These are phyloP conservation scores for Osmanthus fragrans DNA, from an alignment of 257 asterid species.

Conservation along the genomic window DNA sequence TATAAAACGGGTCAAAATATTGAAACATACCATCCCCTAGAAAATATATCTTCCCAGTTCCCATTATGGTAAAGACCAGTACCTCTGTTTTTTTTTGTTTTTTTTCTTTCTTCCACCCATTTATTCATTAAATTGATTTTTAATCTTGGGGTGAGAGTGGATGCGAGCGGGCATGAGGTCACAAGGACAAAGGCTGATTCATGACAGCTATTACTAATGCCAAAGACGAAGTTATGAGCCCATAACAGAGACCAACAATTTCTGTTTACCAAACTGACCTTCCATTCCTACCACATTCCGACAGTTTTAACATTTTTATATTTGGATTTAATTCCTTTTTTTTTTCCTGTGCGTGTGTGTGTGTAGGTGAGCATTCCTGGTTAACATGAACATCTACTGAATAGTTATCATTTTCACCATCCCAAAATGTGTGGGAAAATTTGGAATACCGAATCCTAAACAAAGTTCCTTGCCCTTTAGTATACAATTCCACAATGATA, in stretches of 20 bases:
- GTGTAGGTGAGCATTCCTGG: background rate
- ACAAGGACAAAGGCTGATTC: background rate
- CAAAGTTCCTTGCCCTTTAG: conserved; percentile 11
- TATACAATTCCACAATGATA: conserved; percentile 5
- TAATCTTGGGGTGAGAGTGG: no score
- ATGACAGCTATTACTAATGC: conserved; percentile 12
- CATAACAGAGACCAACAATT: background rate
- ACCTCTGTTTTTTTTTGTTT: no score
- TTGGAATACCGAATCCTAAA: background rate
- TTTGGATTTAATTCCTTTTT: background rate
- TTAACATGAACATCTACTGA: conserved; percentile 4
- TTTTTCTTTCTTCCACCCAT: background rate
- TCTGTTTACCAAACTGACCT: background rate
- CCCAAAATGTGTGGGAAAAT: background rate
- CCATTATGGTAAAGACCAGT: no score
- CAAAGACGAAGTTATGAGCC: conserved; percentile 4
- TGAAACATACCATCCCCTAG: background rate
- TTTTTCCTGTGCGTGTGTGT: background rate
- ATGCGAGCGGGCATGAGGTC: background rate
- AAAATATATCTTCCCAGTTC: conserved; percentile 2
- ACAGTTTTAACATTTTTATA: background rate
- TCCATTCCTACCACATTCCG: background rate
- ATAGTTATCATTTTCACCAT: background rate
- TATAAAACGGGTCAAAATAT: background rate
- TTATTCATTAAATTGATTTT: background rate